phyloP scores from a whole-genome alignment of 768 basidiomycete genomes.

The Tremella yokohamensis region DNA sequence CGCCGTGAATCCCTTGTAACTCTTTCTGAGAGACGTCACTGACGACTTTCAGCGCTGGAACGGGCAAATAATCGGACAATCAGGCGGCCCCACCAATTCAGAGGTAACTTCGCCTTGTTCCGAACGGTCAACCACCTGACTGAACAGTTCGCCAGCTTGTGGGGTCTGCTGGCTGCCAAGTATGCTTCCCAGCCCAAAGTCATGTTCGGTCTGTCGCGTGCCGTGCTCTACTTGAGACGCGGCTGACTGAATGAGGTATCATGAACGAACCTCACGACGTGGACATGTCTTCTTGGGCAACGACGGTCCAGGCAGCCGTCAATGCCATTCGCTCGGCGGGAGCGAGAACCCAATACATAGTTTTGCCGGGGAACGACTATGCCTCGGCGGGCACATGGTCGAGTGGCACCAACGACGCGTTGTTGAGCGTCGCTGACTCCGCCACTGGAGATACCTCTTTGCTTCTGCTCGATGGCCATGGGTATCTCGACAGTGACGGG shows the following conservation, averaged over 20 bases:
- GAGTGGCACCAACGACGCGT: conserved; percentile 57
- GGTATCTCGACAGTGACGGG: conserved; percentile 61
- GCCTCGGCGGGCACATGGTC: conserved; percentile 56
- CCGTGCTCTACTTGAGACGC: neutral
- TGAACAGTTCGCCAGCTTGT: conserved; percentile 57
- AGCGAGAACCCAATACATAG: conserved; percentile 59
- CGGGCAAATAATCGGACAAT: conserved; percentile 60
- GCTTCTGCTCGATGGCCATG: conserved; percentile 64
- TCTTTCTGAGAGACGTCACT: no score
- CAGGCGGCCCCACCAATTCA: conserved; percentile 56
- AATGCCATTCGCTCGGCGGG: conserved; percentile 62
- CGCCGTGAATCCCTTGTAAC: conserved; percentile 36
- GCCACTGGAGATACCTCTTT: conserved; percentile 47
- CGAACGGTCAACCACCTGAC: neutral
- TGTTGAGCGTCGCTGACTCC: conserved; percentile 56
- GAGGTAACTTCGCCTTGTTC: neutral
- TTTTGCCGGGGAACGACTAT: conserved; percentile 62
- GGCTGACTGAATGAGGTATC: conserved; percentile 20
- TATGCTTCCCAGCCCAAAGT: conserved; percentile 54
- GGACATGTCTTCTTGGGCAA: conserved; percentile 52
- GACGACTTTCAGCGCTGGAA: conserved; percentile 54
- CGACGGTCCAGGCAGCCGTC: conserved; percentile 60
- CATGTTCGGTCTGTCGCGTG: conserved; percentile 51
- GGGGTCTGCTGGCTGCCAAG: conserved; percentile 58
- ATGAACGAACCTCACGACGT: conserved; percentile 67